Conservation (phyloP, 768 basidiomycete genomes). For the Hebeloma cylindrosporum region DNA sequence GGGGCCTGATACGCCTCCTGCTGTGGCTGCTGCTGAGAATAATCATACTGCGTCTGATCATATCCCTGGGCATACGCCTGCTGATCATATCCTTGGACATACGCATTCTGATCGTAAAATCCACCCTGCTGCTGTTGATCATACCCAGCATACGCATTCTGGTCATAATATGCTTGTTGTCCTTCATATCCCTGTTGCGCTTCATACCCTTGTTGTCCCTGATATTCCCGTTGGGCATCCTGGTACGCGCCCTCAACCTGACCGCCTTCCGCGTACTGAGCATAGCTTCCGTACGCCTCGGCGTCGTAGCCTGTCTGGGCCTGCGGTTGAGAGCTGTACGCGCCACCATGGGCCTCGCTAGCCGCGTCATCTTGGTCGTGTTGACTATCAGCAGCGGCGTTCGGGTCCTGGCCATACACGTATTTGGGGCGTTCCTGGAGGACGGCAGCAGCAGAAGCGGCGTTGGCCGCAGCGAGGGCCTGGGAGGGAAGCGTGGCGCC, state of each 20-base stretch:
- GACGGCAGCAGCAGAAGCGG: constrained; percentile 17
- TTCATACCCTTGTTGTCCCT: constrained; percentile 33
- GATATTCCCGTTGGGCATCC: constrained; percentile 32
- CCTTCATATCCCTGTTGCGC: constrained; percentile 24
- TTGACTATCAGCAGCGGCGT: constrained; percentile 3
- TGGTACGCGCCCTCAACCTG: constrained; percentile 25
- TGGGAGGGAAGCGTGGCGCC: constrained; percentile 15
- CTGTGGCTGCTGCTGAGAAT: constrained; percentile 12
- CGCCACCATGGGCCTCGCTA: constrained; percentile 33
- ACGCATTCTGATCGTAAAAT: constrained; percentile 13
- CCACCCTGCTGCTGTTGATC: constrained; percentile 23
- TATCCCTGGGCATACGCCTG: constrained; percentile 19
- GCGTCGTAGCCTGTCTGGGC: constrained; percentile 38
- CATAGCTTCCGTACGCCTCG: constrained; percentile 45
- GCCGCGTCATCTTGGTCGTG: constrained; percentile 26
- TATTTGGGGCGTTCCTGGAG: constrained; percentile 41
- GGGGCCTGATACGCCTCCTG: constrained; percentile 18
- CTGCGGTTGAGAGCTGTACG: constrained; percentile 43
- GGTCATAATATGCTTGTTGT: constrained; percentile 20
- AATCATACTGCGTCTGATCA: constrained; percentile 13
- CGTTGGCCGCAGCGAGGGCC: constrained; percentile 29
- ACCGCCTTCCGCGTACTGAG: constrained; percentile 28
- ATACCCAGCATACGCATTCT: constrained; percentile 18
- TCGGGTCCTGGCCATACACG: constrained; percentile 34
- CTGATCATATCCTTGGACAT: constrained; percentile 16